Evolutionary conservation across 202 grass and related monocot species (phyloP).

Genomic region (Setaria viridis): DNA sequence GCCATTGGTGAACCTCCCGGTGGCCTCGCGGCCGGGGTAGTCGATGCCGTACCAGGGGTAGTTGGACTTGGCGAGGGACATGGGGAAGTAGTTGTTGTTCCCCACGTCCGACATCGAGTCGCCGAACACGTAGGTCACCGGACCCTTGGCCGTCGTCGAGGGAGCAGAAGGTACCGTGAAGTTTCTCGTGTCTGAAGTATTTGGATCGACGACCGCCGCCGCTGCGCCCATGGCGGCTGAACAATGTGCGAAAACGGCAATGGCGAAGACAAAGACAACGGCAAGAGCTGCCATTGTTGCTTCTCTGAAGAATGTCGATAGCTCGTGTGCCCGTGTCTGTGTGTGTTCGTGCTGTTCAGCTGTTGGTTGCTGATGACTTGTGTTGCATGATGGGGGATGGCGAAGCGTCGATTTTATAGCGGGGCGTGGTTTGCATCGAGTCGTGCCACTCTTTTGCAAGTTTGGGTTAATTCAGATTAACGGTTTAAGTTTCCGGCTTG

Average conservation of each 20-base stretch:
- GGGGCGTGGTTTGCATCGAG: neutral
- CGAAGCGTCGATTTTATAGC: slow-evolving; percentile 49
- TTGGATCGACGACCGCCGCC: neutral
- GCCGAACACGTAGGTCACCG: slow-evolving; percentile 85
- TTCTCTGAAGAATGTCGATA: neutral
- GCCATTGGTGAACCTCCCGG: slow-evolving; percentile 90
- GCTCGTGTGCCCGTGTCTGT: neutral
- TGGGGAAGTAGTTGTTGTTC: slow-evolving; percentile 85
- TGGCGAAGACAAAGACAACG: slow-evolving; percentile 36
- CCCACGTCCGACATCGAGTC: slow-evolving; percentile 95
- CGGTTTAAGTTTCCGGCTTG: slow-evolving; percentile 48
- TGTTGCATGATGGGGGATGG: neutral
- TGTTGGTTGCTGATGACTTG: slow-evolving; percentile 38
- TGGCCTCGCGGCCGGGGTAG: slow-evolving; percentile 62
- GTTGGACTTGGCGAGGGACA: slow-evolving; percentile 81
- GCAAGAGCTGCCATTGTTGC: slow-evolving; percentile 51
- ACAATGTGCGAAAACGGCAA: slow-evolving; percentile 43
- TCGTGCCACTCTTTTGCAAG: slow-evolving; percentile 54
- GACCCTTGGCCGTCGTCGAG: slow-evolving; percentile 4
- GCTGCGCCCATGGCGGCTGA: neutral
- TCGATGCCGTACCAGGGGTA: slow-evolving; percentile 97
- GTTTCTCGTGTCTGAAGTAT: neutral
- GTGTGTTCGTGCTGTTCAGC: neutral
- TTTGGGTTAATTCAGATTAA: slow-evolving; percentile 41
- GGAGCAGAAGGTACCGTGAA: slow-evolving; percentile 21